Conservation (phyloP, 208 protist genomes). For the Herpetomonas samuelpessoai region DNA sequence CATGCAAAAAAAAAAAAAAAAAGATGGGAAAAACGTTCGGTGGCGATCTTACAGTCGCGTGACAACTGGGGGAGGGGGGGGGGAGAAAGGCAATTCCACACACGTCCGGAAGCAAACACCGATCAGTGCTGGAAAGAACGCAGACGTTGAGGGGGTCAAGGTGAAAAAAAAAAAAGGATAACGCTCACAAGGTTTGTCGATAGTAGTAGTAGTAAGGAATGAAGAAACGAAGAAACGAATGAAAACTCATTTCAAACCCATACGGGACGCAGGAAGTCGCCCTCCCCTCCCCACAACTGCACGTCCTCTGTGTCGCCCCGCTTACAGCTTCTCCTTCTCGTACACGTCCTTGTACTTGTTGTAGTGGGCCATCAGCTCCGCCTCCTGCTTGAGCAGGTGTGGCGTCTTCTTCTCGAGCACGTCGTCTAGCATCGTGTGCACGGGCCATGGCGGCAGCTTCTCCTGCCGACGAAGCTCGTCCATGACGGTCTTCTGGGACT, state of each 20-base stretch:
- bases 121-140: no score
- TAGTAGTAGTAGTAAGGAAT: no score
- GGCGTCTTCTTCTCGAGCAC: constrained; percentile 57
- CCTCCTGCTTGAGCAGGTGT: constrained; percentile 40
- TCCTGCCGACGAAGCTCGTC: constrained; percentile 67
- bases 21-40: neutral
- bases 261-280: neutral
- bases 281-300: neutral
- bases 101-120: no score
- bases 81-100: no score
- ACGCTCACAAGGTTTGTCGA: no score
- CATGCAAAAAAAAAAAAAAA: constrained; percentile 1
- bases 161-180: no score
- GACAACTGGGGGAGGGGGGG: neutral
- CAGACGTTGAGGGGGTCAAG: no score
- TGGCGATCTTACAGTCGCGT: no score
- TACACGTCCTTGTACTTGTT: constrained; percentile 42
- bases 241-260: neutral
- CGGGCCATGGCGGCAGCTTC: constrained; percentile 58
- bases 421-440: constrained; percentile 48
- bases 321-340: constrained; percentile 40
- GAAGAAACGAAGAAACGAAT: no score
- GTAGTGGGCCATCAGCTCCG: constrained; percentile 58
- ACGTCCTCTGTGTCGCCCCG: no score
- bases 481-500: constrained; percentile 47